Evolutionary conservation across 2,329 filamentous ascomycete species (phyloP).

Genomic region (Aspergillus pseudotamarii): DNA sequence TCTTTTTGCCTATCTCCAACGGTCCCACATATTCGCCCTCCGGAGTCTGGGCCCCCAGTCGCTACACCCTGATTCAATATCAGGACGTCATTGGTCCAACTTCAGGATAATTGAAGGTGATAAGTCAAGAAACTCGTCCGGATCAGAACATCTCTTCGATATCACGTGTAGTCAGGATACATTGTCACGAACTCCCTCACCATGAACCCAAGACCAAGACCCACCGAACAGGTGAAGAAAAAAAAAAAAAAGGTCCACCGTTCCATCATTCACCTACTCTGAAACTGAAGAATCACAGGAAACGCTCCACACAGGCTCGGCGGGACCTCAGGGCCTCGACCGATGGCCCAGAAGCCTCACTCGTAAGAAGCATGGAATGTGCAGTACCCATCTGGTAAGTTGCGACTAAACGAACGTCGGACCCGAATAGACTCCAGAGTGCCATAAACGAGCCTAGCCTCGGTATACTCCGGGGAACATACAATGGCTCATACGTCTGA

Average conservation of each 20-base stretch:
- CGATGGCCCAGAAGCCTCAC: neutral
- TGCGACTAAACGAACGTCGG: neutral
- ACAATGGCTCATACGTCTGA: neutral
- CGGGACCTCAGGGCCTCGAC: neutral
- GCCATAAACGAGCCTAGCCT: neutral
- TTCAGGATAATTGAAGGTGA: neutral
- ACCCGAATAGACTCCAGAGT: no score
- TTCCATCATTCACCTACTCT: neutral
- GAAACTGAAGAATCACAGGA: neutral
- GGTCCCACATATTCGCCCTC: neutral
- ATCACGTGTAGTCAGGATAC: neutral
- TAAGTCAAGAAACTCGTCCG: neutral
- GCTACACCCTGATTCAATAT: neutral
- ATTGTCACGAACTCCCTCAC: neutral
- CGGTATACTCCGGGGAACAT: neutral
- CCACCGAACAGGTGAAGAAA: neutral
- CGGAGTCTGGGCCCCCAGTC: neutral
- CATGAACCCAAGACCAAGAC: neutral
- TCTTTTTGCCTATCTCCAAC: neutral
- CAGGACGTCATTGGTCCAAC: neutral
- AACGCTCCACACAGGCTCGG: neutral
- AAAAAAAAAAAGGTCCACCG: neutral
- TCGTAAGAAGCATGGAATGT: neutral
- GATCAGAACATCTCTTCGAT: neutral
- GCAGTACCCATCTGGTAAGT: neutral